A percentile compares a stretch with the other conserved stretches of the same genome.
phyloP scores from a whole-genome alignment of 2,329 filamentous ascomycete genomes.

The Neopestalotiopsis clavispora region DNA sequence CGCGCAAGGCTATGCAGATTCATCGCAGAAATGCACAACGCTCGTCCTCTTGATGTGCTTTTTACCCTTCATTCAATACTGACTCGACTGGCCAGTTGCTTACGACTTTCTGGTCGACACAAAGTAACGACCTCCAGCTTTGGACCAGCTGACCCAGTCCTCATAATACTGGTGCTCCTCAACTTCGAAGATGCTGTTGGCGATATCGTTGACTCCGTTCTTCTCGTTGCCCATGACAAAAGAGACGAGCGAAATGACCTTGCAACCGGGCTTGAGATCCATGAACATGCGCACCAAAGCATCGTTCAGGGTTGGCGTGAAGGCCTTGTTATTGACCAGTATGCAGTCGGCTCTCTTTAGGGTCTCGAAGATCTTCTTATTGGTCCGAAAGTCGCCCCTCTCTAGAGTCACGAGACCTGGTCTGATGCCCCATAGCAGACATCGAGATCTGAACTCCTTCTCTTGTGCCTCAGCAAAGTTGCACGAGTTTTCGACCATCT shows the following conservation, averaged over 20 bases:
- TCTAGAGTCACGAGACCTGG: constrained; percentile 82
- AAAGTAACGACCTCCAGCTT: constrained; percentile 82
- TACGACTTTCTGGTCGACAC: constrained; percentile 77
- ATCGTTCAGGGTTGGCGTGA: constrained; percentile 86
- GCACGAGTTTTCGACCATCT: constrained; percentile 92
- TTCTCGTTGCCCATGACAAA: constrained; percentile 80
- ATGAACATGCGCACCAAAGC: constrained; percentile 87
- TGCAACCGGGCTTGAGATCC: constrained; percentile 88
- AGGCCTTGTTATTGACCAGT: constrained; percentile 97
- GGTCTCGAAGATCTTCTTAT: constrained; percentile 70
- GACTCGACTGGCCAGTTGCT: constrained; percentile 20
- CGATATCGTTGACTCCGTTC: constrained; percentile 78
- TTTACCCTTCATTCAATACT: background rate
- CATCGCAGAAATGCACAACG: constrained; percentile 9
- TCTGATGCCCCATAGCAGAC: constrained; percentile 85
- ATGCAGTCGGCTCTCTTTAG: constrained; percentile 91
- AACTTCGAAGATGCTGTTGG: constrained; percentile 75
- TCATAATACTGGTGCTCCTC: constrained; percentile 66
- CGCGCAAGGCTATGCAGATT: constrained; percentile 21
- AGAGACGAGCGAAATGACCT: constrained; percentile 88
- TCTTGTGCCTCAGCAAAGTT: constrained; percentile 80
- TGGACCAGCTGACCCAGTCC: constrained; percentile 90
- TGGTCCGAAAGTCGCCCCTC: constrained; percentile 82
- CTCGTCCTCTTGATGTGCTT: background rate
- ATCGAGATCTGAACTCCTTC: constrained; percentile 82